Conservation (phyloP, 192 early-diverging fungal genomes). For the Geranomyces variabilis region DNA sequence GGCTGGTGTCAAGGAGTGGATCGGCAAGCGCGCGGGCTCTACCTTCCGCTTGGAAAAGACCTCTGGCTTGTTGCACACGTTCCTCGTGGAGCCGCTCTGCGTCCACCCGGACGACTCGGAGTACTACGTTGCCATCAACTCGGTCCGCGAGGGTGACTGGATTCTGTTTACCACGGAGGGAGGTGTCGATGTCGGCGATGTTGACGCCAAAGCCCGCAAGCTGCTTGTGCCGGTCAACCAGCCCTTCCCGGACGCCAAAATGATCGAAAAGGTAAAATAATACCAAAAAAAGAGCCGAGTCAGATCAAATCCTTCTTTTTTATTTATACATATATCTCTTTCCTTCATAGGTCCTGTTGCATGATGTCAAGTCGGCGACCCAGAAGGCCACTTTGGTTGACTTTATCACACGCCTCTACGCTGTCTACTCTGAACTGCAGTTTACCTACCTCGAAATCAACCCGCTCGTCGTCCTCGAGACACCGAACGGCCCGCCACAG, state of each 20-base stretch:
- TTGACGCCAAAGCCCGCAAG: conserved; percentile 93
- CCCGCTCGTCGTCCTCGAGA: conserved; percentile 91
- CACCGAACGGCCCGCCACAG: conserved; percentile 56
- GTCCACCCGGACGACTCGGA: conserved; percentile 90
- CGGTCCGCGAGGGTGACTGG: conserved; percentile 91
- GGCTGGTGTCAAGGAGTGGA: conserved; percentile 86
- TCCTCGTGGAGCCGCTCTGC: conserved; percentile 93
- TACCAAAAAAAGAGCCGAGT: conserved; percentile 12
- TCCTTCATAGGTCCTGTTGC: background rate
- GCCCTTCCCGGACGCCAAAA: conserved; percentile 68
- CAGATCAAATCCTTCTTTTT: conserved; percentile 47
- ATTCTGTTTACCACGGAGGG: conserved; percentile 98
- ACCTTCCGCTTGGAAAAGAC: conserved; percentile 82
- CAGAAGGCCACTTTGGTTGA: conserved; percentile 80
- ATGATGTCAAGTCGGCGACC: conserved; percentile 29
- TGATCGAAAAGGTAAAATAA: conserved; percentile 52
- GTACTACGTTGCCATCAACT: conserved; percentile 98
- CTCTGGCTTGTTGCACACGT: conserved; percentile 86
- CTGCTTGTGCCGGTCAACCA: conserved; percentile 82
- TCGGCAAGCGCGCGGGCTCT: conserved; percentile 85
- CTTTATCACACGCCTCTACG: conserved; percentile 90
- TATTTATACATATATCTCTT: too few species aligned
- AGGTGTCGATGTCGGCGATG: conserved; percentile 97
- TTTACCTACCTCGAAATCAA: conserved; percentile 99
- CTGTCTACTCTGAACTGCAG: conserved; percentile 94